Evolutionary conservation across 2,329 filamentous ascomycete species (phyloP).

Genomic region (Colletotrichum sp.): DNA sequence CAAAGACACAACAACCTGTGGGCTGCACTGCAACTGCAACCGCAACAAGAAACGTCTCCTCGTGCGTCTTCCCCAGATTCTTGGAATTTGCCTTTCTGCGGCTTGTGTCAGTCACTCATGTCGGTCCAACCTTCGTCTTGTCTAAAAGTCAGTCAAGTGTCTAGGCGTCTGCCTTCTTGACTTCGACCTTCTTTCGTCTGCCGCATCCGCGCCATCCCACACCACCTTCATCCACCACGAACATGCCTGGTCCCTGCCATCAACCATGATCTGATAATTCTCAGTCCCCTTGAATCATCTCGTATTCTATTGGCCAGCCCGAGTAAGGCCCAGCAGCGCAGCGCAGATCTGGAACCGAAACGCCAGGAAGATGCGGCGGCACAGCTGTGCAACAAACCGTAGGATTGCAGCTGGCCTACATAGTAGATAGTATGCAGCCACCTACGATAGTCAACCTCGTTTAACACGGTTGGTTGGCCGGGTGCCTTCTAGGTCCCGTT

Average conservation of each 20-base stretch:
- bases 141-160: neutral
- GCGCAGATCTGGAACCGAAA: slow-evolving; percentile 10
- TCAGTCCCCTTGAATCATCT: neutral
- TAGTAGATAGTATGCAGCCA: neutral
- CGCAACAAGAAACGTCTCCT: neutral
- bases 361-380: neutral
- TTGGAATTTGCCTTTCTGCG: neutral
- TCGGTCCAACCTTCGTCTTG: neutral
- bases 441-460: neutral
- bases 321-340: neutral
- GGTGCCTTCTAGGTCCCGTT: neutral
- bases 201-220: neutral
- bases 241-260: neutral
- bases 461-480: neutral
- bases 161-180: neutral
- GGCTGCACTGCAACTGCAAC: neutral
- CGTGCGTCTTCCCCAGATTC: neutral
- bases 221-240: neutral
- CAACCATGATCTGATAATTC: slow-evolving; percentile 14
- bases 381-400: neutral
- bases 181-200: neutral
- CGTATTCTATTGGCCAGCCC: neutral
- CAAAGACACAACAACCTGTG: neutral
- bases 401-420: neutral
- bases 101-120: neutral